Evolutionary conservation across 495 filamentous ascomycete species (phyloP), one percentile per base, ranked within the genome.

Genomic region (Aspergillus bridgeri): DNA sequence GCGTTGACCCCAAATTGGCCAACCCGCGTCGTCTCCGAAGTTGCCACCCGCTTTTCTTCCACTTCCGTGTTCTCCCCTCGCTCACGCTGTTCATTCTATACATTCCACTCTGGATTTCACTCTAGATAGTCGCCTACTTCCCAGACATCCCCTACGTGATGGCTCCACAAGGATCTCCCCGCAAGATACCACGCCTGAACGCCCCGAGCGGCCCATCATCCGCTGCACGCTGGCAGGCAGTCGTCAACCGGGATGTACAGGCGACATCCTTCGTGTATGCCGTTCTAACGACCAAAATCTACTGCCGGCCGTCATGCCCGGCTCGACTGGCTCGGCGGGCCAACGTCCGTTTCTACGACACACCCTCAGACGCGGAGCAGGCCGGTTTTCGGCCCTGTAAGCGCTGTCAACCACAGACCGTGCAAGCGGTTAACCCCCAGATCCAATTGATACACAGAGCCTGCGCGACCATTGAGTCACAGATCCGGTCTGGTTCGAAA

Each of bases 361-460:
- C 75, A 6, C 69, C 81, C n/a, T 64, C 73, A 0, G 75, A 81
- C 53, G 86, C 86, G 18, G 74, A 80, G 63, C 61, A 65, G 3
- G 83, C 75, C 18, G 86, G 85, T 0, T 87, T 81, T 59, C 72
- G 84, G 43, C 63, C 84, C 15, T 88, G 86, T 71, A 87, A 87
- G 73, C 75, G 86, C 60, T 89, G 86, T 67, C 76, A 77, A 33
- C 86, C 86, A 8, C 70, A 82, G 38, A 61, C 64, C 27, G 67
- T 64, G 24, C 60, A 57, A 52, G 69, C 69, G 43, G 67, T 72
- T 46, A 75, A 81, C 56, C 71, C 75, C 6, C 75, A 78, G 54
- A 69, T 69, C 0, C 65, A 63, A 3, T 70, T 80, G 17, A 74
- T 84, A 7, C 60, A 74, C 48, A 77, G 69, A 60, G 77, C 80